A percentile compares a stretch with the other conserved stretches of the same genome.
Evolutionary conservation across 257 asterid species (phyloP).

Genomic region (Solanum pinnatisectum): DNA sequence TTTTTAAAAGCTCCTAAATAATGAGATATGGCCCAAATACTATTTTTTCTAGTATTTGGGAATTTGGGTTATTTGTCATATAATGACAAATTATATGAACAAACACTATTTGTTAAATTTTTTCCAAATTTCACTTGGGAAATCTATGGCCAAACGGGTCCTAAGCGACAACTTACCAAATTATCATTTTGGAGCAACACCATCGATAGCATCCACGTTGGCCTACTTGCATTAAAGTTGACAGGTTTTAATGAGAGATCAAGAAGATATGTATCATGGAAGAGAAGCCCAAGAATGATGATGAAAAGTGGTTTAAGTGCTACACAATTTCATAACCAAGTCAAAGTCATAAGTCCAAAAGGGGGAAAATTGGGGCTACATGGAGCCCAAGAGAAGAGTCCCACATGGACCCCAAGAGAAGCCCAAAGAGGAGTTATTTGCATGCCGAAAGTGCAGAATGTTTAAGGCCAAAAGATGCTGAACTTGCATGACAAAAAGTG

Average conservation of each 20-base stretch:
- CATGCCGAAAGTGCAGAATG: background rate
- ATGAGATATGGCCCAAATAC: background rate
- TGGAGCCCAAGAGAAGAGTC: background rate
- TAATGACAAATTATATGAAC: background rate
- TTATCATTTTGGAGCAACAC: background rate
- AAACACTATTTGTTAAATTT: background rate
- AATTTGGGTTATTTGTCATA: too few species aligned
- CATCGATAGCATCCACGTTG: background rate
- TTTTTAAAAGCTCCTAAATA: background rate
- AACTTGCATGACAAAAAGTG: background rate
- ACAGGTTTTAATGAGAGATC: background rate
- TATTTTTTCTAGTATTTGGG: background rate
- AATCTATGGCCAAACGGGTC: background rate
- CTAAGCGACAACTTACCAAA: background rate
- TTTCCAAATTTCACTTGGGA: background rate
- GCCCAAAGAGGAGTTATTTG: background rate
- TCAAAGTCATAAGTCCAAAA: background rate
- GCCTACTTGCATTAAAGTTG: background rate
- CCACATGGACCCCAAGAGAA: background rate
- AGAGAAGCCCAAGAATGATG: background rate
- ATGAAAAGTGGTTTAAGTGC: background rate
- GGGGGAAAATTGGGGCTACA: background rate
- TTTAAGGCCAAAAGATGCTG: background rate
- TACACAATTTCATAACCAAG: background rate
- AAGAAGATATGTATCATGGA: background rate